phyloP scores from a whole-genome alignment of 2,329 filamentous ascomycete species.

The Bipolaris zeicola region DNA sequence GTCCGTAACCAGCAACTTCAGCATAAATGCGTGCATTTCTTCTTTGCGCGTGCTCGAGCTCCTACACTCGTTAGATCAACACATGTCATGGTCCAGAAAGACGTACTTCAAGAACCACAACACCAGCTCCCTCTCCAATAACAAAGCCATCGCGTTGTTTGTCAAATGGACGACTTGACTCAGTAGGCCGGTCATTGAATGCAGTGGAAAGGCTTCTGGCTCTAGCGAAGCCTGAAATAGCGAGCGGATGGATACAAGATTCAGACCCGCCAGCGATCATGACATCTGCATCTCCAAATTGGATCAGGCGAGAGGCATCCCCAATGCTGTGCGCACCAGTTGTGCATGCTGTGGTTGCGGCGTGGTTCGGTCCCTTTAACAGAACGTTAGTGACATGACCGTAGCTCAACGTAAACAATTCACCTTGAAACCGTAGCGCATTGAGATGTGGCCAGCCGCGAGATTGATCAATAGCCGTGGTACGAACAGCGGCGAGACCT shows the following conservation, averaged over 20 bases:
- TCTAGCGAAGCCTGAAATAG: constrained; percentile 88
- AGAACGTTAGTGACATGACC: constrained; percentile 9
- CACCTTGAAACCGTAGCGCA: constrained; percentile 81
- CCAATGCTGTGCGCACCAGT: constrained; percentile 94
- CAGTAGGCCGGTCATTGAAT: constrained; percentile 73
- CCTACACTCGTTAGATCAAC: constrained; percentile 50
- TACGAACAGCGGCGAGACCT: constrained; percentile 91
- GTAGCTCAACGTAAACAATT: too few relatives aligned
- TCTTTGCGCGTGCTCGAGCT: constrained; percentile 81
- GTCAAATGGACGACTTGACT: constrained; percentile 88
- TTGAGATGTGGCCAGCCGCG: constrained; percentile 91
- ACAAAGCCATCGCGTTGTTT: constrained; percentile 81
- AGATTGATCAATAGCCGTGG: constrained; percentile 93
- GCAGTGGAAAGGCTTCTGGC: constrained; percentile 83
- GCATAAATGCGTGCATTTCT: constrained; percentile 85
- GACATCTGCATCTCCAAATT: constrained; percentile 87
- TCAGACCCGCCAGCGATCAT: constrained; percentile 97
- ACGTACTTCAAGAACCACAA: constrained; percentile 77
- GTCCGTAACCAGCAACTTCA: constrained; percentile 86
- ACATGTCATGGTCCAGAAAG: neutral
- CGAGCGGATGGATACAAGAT: constrained; percentile 92
- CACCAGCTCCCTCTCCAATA: constrained; percentile 87
- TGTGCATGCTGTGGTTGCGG: constrained; percentile 92
- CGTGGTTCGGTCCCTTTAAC: constrained; percentile 80
- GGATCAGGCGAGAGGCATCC: constrained; percentile 90